Conservation (phyloP, 208 protist species). For the Acanthamoeba lugdunensis region DNA sequence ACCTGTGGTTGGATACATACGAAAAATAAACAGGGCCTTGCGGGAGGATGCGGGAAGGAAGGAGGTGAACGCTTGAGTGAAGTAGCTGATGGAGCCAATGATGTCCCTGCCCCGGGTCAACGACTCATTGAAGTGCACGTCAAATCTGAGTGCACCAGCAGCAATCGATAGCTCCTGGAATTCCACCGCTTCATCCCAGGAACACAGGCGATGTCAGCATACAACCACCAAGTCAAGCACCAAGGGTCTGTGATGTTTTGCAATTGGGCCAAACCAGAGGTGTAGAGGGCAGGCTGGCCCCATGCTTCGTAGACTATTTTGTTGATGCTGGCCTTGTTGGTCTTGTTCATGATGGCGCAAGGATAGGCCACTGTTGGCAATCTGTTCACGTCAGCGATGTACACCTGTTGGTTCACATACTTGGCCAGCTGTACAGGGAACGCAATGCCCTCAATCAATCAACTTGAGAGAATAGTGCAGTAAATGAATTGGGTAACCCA, state of each 20-base stretch:
- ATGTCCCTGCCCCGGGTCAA: conserved; percentile 47
- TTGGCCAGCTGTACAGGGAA: background rate
- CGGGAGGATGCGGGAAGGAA: background rate
- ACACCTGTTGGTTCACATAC: conserved; percentile 27
- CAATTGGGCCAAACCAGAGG: background rate
- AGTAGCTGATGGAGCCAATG: background rate
- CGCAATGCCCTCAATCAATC: no score
- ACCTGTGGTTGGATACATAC: background rate
- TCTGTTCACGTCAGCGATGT: background rate
- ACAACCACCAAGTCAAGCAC: no score
- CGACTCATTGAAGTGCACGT: conserved; percentile 46
- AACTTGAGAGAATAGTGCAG: background rate
- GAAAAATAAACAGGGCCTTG: conserved; percentile 40
- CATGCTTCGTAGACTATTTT: background rate
- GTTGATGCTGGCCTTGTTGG: background rate
- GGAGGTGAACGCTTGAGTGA: conserved; percentile 8
- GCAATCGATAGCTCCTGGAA: background rate
- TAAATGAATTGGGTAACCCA: background rate
- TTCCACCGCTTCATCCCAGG: background rate
- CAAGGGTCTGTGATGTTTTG: no score
- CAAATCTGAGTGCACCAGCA: background rate
- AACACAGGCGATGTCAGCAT: no score
- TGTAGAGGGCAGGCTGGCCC: background rate
- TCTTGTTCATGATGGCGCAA: background rate
- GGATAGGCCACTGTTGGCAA: background rate